Base-by-base conservation (phyloP, 2,329 filamentous ascomycete genomes). In the Pleochaeta shiraiana region DNA sequence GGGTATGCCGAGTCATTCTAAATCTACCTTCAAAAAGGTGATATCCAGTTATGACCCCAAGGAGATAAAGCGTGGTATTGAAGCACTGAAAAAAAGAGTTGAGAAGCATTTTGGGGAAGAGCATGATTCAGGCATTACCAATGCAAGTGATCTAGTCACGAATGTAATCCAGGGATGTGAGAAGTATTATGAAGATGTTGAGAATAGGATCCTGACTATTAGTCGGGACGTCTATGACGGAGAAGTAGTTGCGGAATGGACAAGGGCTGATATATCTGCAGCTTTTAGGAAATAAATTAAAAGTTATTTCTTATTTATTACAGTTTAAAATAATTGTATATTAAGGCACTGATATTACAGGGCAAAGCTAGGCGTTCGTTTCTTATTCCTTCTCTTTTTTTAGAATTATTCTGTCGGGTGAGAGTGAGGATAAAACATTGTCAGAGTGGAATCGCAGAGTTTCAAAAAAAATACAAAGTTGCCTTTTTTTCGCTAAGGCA, bases 61-160 rank as follows among this genome's bases (percentile, higher is more conserved):
- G 73, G 90, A 96, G 74, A 82, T 96, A 53, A 83, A 87, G 68
- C 90, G 91, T 72, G 91, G 92, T n/a, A 86, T 95, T 69, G 90
- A 95, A 71, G 82, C 88, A 64, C 79, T 97, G 69, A 86, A 86
- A 71, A 95, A 95, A 77, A 83, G 92, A 62, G 88, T 97, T 0
- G 92, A 97, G 76, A 98, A 97, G 77, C 92, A 97, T 75, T 97
- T 97, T 78, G 90, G 90, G 53, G 90, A 95, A 69, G 87, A 85
- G 4, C 90, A 95, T 69, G 87, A 91, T 67, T 83, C 84, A 64
- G 81, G 77, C 12, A 65, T 72, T 9, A 70, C 69, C 65, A 77
- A 77, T 50, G 59, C 33, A 0, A 55, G 47, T 62, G 77, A 77
- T 39, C 75, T 86, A 47, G 83, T 85, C 28, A 74, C 74, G 63